These are phyloP conservation scores for Echinochloa phyllopogon DNA, from an alignment of 176 grass and related monocot genomes.

Conservation along the genomic window DNA sequence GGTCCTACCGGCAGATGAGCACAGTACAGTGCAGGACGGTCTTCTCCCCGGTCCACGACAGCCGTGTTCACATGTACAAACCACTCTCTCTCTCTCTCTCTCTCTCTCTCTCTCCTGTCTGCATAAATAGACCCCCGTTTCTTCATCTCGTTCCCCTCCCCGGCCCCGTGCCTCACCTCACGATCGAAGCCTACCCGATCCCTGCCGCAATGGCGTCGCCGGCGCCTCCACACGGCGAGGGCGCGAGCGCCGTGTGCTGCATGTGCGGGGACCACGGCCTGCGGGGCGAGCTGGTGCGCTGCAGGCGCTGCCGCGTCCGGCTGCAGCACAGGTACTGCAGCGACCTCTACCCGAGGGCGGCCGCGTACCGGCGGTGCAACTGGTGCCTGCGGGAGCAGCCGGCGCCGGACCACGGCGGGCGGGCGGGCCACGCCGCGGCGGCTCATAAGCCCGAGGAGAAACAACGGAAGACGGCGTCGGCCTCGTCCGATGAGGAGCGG, in stretches of 20 bases:
- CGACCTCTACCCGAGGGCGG: constrained; percentile 74
- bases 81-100: neutral
- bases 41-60: constrained; percentile 10
- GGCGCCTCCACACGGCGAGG: neutral
- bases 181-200: no score
- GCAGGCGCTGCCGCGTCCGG: constrained; percentile 71
- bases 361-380: constrained; percentile 75
- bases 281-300: constrained; percentile 70
- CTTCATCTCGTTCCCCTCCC: neutral
- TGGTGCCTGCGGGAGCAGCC: constrained; percentile 74
- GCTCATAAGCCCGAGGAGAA: neutral
- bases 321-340: constrained; percentile 98
- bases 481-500: constrained; percentile 29
- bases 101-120: neutral
- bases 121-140: constrained; percentile 37
- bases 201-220: constrained; percentile 5
- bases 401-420: neutral
- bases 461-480: neutral
- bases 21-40: neutral
- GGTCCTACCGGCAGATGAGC: neutral
- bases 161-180: no score
- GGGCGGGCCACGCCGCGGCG: neutral
- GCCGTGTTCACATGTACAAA: constrained; percentile 21
- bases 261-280: constrained; percentile 97
- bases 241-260: constrained; percentile 61